Conservation (phyloP, 1,284 basidiomycete species). For the Puccinia sorghi region DNA sequence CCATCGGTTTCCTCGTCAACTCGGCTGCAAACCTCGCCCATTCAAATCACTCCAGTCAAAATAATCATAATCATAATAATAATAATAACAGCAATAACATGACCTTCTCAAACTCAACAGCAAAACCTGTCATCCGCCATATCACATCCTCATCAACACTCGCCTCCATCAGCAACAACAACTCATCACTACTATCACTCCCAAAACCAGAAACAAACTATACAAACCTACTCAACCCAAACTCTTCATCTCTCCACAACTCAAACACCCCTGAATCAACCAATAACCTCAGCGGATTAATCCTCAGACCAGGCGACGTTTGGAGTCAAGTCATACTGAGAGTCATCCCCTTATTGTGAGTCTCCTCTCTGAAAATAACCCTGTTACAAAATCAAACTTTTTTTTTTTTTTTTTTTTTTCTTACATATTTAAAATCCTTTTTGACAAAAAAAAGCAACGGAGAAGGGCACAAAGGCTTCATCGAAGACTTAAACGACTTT, state of each 20-base stretch:
- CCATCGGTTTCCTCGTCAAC: slow-evolving; percentile 20
- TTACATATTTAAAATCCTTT: not conserved
- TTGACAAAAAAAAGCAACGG: slow-evolving; percentile 36
- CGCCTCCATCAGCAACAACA: slow-evolving; percentile 1
- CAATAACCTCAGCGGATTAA: slow-evolving; percentile 4
- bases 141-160: slow-evolving; percentile 33
- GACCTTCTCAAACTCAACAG: slow-evolving; percentile 4
- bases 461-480: slow-evolving; percentile 48
- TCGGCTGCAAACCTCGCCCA: slow-evolving; percentile 5
- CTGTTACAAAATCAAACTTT: not conserved
- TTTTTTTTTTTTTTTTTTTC: not conserved
- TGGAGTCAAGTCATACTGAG: slow-evolving; percentile 42
- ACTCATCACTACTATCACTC: not conserved
- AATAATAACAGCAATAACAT: not conserved
- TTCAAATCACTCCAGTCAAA: not conserved
- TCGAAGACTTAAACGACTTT: slow-evolving; percentile 47
- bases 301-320: slow-evolving; percentile 42
- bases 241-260: not conserved
- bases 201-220: slow-evolving; percentile 2
- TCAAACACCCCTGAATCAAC: not conserved
- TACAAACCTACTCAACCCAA: slow-evolving; percentile 6
- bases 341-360: slow-evolving; percentile 47
- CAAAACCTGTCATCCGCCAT: slow-evolving; percentile 37
- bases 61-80: not conserved
- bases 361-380: not conserved